Conservation (phyloP, 2,329 filamentous ascomycete species). For the Elsinoe arachidis region DNA sequence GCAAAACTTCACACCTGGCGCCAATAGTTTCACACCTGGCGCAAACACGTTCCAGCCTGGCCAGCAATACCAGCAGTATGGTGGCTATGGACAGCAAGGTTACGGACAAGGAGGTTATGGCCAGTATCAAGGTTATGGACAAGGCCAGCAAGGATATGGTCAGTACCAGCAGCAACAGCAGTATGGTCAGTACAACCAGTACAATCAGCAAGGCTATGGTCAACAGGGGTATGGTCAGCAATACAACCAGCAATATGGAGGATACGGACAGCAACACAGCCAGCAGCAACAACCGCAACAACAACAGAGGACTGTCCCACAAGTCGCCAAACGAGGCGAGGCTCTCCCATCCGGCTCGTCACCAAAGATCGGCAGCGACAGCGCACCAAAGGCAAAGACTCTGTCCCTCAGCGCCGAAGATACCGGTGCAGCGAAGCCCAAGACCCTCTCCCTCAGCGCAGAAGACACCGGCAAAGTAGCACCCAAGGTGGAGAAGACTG, state of each 20-base stretch:
- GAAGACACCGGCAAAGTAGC: constrained; percentile 39
- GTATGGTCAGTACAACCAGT: constrained; percentile 40
- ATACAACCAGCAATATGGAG: constrained; percentile 30
- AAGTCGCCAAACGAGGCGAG: constrained; percentile 55
- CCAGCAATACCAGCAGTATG: constrained; percentile 29
- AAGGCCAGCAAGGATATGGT: constrained; percentile 34
- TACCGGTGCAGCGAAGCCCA: constrained; percentile 44
- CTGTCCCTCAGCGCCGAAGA: constrained; percentile 49
- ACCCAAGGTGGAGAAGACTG: constrained; percentile 47
- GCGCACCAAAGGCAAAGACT: constrained; percentile 36
- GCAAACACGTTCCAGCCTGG: constrained; percentile 29
- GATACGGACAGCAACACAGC: constrained; percentile 19
- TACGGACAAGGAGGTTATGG: constrained; percentile 32
- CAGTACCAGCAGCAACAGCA: constrained; percentile 21
- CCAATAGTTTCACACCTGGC: constrained; percentile 24
- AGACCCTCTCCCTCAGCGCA: constrained; percentile 51
- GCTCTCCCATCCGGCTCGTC: constrained; percentile 43
- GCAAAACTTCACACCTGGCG: constrained; percentile 6
- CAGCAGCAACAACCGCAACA: constrained; percentile 28
- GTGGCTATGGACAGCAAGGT: constrained; percentile 19
- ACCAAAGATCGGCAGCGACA: constrained; percentile 36
- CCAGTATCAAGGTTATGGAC: constrained; percentile 34
- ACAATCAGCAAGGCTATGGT: constrained; percentile 24
- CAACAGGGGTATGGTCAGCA: constrained; percentile 32
- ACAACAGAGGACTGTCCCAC: constrained; percentile 45